Percentiles rank a stretch among this genome's conserved stretches.
These are phyloP conservation scores for Plectosphaerella cucumerina DNA, from an alignment of 2,329 filamentous ascomycete species.

Conservation along the genomic window DNA sequence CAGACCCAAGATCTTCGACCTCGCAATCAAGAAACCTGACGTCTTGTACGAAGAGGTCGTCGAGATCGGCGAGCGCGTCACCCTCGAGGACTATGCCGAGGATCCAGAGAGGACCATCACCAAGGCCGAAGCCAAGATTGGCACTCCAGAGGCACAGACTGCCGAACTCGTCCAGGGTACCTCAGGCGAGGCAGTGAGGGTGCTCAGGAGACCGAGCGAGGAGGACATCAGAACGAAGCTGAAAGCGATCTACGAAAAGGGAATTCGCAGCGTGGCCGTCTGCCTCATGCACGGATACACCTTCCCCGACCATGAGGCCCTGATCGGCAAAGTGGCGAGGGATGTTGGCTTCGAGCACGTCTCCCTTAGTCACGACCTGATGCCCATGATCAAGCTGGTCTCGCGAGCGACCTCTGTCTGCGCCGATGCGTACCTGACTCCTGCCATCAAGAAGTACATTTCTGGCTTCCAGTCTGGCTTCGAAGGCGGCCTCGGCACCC, in stretches of 20 bases:
- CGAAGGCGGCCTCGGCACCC: constrained; percentile 57
- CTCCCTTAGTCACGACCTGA: constrained; percentile 73
- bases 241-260: constrained; percentile 58
- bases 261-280: constrained; percentile 79
- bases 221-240: constrained; percentile 49
- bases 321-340: constrained; percentile 70
- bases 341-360: constrained; percentile 83
- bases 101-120: constrained; percentile 45
- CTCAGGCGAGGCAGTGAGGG: constrained; percentile 64
- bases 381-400: constrained; percentile 81
- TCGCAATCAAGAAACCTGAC: constrained; percentile 82
- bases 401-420: constrained; percentile 72
- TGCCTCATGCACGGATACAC: constrained; percentile 92
- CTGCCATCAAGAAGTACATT: constrained; percentile 72
- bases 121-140: constrained; percentile 49
- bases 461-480: constrained; percentile 76
- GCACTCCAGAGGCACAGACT: constrained; percentile 39
- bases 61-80: constrained; percentile 89
- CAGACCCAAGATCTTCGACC: constrained; percentile 83
- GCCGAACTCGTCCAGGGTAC: constrained; percentile 63
- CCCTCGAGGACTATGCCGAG: constrained; percentile 87
- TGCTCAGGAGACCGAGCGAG: constrained; percentile 53
- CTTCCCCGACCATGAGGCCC: constrained; percentile 78
- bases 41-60: constrained; percentile 80
- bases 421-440: constrained; percentile 76